Conservation (phyloP, 2,329 filamentous ascomycete species). For the Hirsutella rhossiliensis region DNA sequence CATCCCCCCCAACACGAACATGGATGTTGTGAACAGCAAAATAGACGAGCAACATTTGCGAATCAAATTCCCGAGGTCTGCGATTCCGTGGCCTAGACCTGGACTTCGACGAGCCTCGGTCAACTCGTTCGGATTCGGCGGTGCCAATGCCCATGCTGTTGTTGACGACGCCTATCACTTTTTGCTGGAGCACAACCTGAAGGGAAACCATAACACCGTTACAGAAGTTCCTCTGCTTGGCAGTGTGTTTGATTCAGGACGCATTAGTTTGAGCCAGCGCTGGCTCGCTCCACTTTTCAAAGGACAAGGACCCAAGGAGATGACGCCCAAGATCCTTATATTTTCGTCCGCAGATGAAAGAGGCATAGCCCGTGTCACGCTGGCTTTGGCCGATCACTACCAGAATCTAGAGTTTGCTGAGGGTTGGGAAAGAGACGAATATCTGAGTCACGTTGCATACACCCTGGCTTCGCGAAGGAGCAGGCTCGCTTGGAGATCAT, state of each 20-base stretch:
- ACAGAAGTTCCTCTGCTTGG: too few relatives aligned
- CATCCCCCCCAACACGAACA: conserved; percentile 12
- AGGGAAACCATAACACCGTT: background rate
- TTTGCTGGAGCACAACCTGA: conserved; percentile 5
- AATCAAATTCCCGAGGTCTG: conserved; percentile 2
- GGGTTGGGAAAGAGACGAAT: background rate
- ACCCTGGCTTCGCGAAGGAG: background rate
- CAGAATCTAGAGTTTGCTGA: background rate
- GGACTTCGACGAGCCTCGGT: conserved; percentile 12
- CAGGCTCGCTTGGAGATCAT: background rate
- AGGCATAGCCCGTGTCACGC: background rate
- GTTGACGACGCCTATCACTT: conserved; percentile 11
- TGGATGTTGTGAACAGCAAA: conserved; percentile 10
- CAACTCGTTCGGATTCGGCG: conserved; percentile 25
- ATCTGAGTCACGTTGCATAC: background rate
- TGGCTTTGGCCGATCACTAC: background rate
- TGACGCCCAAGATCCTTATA: too few relatives aligned
- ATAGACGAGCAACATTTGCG: conserved; percentile 8
- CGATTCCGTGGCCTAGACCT: background rate
- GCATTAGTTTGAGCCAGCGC: too few relatives aligned
- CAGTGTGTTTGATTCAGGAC: too few relatives aligned
- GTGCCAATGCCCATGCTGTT: conserved; percentile 21
- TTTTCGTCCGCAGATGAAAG: background rate
- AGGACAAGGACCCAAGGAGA: too few relatives aligned
- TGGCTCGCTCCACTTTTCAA: too few relatives aligned